Conservation (phyloP, 1,284 basidiomycete genomes). For the Chalciporus sp. region DNA sequence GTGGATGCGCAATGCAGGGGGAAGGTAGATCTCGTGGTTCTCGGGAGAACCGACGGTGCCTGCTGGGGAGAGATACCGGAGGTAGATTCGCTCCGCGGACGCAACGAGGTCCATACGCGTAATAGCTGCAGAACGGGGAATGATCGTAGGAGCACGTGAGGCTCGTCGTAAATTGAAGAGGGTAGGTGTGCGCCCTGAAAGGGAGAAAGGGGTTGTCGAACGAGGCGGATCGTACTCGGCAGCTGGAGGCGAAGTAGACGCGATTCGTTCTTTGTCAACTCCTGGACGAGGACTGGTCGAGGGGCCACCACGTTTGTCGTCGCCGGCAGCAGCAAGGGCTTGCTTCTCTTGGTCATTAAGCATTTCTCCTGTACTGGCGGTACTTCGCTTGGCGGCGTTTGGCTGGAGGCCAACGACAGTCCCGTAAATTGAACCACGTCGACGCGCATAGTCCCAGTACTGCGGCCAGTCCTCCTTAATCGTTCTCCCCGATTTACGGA, state of each 20-base stretch:
- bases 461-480: constrained; percentile 98
- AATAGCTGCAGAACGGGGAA: constrained; percentile 89
- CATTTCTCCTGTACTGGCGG: constrained; percentile 70
- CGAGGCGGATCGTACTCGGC: constrained; percentile 53
- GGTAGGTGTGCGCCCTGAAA: constrained; percentile 70
- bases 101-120: constrained; percentile 87
- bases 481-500: constrained; percentile 88
- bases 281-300: constrained; percentile 52
- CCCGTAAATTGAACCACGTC: constrained; percentile 88
- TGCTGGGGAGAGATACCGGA: constrained; percentile 84
- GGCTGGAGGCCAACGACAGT: constrained; percentile 81
- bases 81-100: constrained; percentile 94
- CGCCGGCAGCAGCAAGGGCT: constrained; percentile 51
- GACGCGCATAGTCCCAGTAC: constrained; percentile 89
- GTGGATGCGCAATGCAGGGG: constrained; percentile 81
- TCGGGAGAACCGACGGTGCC: constrained; percentile 66
- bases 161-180: constrained; percentile 72
- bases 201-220: constrained; percentile 78
- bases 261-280: constrained; percentile 51
- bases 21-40: constrained; percentile 94
- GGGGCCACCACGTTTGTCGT: constrained; percentile 50
- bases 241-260: constrained; percentile 50
- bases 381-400: constrained; percentile 68
- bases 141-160: constrained; percentile 83
- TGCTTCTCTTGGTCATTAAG: constrained; percentile 66